A percentile compares a stretch with the other conserved stretches of the same genome.
phyloP scores from a whole-genome alignment of 75 land plant genomes.

The Selaginella tamariscina region DNA sequence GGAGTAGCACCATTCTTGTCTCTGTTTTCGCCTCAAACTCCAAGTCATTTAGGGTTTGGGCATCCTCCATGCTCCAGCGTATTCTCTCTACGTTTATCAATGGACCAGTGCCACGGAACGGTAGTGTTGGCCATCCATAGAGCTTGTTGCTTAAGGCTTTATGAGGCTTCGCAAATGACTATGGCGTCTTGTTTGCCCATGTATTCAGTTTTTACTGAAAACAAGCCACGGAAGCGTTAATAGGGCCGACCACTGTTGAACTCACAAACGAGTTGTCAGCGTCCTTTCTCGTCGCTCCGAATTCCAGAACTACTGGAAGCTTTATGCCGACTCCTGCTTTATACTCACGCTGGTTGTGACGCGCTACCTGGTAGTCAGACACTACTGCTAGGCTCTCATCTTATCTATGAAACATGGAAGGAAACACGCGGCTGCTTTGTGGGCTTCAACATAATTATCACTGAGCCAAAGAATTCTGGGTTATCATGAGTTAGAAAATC shows the following conservation, averaged over 20 bases:
- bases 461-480: no score
- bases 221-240: neutral
- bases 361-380: neutral
- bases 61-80: neutral
- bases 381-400: neutral
- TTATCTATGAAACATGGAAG: neutral
- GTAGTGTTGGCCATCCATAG: neutral
- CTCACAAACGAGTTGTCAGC: neutral
- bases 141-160: neutral
- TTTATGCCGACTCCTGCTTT: neutral
- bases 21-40: neutral
- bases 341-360: neutral
- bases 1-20: neutral
- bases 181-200: neutral
- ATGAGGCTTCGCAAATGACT: neutral
- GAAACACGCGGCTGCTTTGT: no score
- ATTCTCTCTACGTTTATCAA: neutral
- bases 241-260: neutral
- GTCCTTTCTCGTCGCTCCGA: neutral
- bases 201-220: neutral
- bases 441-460: no score
- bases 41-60: neutral
- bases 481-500: no score
- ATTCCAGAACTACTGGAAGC: neutral
- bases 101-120: neutral